Evolutionary conservation across 2,329 filamentous ascomycete species (phyloP), one percentile per base, ranked within the genome.

Genomic region (Hortaea sp.): DNA sequence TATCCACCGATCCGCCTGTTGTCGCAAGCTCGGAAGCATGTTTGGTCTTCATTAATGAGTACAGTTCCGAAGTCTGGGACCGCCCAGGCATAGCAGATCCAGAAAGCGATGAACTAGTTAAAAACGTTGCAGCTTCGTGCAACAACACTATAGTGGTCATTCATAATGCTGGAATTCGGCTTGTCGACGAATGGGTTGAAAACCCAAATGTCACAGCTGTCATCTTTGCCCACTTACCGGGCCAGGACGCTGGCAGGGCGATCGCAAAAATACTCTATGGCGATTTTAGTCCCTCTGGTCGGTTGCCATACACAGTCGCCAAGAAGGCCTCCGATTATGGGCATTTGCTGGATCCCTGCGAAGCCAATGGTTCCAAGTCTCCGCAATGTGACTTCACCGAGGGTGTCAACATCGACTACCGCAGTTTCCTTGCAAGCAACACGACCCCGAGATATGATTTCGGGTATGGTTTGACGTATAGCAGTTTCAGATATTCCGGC

Each of bases 121-220:
- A 64, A 1, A 71, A 75, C 40, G 78, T 84, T 0, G 80, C 81
- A 0, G 63, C 68, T 6, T 67, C 69, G 20, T 84, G 79, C 62
- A 70, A 68, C 51, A 82, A 78, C 49, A 83, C 81, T 1, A 69
- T 84, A 12, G 81, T 84, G 0, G 67, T 82, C 1, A 69, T 84
- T 5, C 80, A 84, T 61, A 83, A 81, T 38, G 78, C 79, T 1
- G 81, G 81, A 0, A 68, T 75, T 7, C 70, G 80, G 1, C 61
- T 81, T 0, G 74, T 84, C 0, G 79, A 83, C 49, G 65, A 67
- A 1, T 85, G 78, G 67, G 69, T 79, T 49, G 74, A 83, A 42
- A 73, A 85, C 48, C 66, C 71, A 6, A 84, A 84, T 50, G 73
- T 85, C 31, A 83, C 79, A 0, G 79, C 74, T 1, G 66, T 85